These are phyloP conservation scores for Trematosphaeria pertusa DNA, from an alignment of 2,329 filamentous ascomycete genomes.

Conservation along the genomic window DNA sequence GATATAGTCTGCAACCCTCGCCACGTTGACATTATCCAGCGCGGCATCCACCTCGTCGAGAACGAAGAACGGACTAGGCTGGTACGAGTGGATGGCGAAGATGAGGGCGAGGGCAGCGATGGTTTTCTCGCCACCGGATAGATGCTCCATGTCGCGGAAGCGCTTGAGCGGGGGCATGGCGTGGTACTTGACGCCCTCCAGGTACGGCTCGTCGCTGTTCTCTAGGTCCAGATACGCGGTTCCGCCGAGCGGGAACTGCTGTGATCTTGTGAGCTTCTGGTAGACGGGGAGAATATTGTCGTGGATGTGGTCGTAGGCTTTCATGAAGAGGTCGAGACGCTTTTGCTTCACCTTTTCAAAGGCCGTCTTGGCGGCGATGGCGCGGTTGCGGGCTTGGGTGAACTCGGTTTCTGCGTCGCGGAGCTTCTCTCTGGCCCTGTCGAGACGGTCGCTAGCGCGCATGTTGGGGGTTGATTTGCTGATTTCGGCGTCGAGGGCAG, in stretches of 20 bases:
- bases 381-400: constrained; percentile 78
- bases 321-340: constrained; percentile 91
- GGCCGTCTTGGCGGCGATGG: constrained; percentile 77
- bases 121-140: constrained; percentile 97
- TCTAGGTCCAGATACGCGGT: constrained; percentile 89
- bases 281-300: constrained; percentile 95
- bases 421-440: constrained; percentile 82
- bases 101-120: constrained; percentile 97
- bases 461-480: constrained; percentile 97
- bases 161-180: constrained; percentile 98
- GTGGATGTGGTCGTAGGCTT: constrained; percentile 92
- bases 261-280: constrained; percentile 89
- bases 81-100: constrained; percentile 96
- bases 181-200: constrained; percentile 96
- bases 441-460: constrained; percentile 90
- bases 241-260: constrained; percentile 92
- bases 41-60: constrained; percentile 98
- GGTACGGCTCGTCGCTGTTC: constrained; percentile 94
- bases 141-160: constrained; percentile 98
- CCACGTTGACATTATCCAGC: constrained; percentile 96
- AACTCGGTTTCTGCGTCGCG: constrained; percentile 88
- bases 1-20: constrained; percentile 96
- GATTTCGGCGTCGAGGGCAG: constrained; percentile 75
- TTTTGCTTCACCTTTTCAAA: constrained; percentile 84
- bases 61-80: constrained; percentile 96